Conservation (phyloP, 2,329 filamentous ascomycete genomes). For the Penicillium hesseltinei region DNA sequence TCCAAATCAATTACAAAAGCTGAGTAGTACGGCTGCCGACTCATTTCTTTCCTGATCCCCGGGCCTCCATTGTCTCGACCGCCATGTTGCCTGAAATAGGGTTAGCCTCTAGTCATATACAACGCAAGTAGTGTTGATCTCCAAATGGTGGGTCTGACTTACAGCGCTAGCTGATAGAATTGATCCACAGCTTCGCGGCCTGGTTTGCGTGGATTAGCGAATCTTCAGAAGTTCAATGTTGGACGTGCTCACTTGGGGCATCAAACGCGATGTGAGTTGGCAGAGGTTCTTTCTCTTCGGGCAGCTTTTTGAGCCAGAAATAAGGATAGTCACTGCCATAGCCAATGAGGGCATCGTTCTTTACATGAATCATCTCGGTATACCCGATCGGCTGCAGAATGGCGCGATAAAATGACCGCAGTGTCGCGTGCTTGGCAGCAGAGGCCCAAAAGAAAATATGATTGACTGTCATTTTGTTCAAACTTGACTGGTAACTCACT, state of each 20-base stretch:
- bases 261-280: conserved; percentile 3
- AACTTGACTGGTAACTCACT: background rate
- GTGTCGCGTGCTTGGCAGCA: background rate
- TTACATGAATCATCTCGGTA: background rate
- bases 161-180: conserved; percentile 3
- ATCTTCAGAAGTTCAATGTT: background rate
- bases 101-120: background rate
- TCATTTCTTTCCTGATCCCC: conserved; percentile 6
- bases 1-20: conserved; percentile 4
- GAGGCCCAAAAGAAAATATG: conserved; percentile 5
- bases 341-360: background rate
- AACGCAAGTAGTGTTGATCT: background rate
- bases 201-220: background rate
- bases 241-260: background rate
- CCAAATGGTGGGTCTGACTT: background rate
- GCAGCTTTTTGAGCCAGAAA: background rate
- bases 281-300: background rate
- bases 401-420: conserved; percentile 1
- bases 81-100: background rate
- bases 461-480: conserved; percentile 2
- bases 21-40: conserved; percentile 4
- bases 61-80: conserved; percentile 1
- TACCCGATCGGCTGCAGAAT: conserved; percentile 2
- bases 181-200: conserved; percentile 4
- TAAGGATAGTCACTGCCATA: conserved; percentile 6